Evolutionary conservation across 495 filamentous ascomycete genomes (phyloP).

Genomic region (Chaetomium cochliodes): DNA sequence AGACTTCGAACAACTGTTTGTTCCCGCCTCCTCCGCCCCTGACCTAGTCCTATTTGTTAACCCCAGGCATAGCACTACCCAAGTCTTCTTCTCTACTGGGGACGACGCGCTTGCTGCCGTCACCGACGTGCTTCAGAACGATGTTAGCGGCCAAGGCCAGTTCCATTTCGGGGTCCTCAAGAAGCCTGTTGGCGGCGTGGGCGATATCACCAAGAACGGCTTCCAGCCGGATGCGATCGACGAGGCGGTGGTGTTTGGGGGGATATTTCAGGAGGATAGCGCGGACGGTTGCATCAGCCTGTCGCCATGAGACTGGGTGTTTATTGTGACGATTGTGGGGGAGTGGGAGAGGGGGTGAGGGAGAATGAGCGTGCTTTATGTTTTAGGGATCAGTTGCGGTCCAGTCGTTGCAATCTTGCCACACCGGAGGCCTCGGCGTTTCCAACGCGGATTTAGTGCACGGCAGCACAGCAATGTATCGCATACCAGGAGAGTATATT

Average conservation of each 20-base stretch:
- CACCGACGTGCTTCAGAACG: constrained; percentile 38
- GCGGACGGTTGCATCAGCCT: constrained; percentile 37
- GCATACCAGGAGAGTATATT: too few relatives aligned
- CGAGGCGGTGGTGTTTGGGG: constrained; percentile 49
- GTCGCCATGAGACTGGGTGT: neutral
- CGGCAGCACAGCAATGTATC: too few relatives aligned
- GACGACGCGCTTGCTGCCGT: constrained; percentile 35
- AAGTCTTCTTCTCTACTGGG: constrained; percentile 41
- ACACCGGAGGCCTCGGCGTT: too few relatives aligned
- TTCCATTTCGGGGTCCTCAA: constrained; percentile 51
- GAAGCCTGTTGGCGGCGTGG: constrained; percentile 39
- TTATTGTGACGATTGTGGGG: neutral
- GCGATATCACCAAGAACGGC: constrained; percentile 42
- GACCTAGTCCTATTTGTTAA: neutral
- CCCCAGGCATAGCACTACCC: constrained; percentile 15
- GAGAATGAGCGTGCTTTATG: neutral
- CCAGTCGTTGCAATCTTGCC: too few relatives aligned
- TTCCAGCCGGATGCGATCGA: constrained; percentile 43
- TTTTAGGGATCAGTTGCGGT: neutral
- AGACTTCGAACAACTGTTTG: constrained; percentile 44
- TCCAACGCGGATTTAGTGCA: too few relatives aligned
- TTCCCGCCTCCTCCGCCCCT: neutral
- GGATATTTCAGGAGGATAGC: constrained; percentile 49
- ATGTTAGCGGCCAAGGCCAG: constrained; percentile 47
- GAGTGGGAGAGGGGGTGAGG: neutral